phyloP scores from a whole-genome alignment of 805 yeast genomes.

The Yamadazyma kitorensis region DNA sequence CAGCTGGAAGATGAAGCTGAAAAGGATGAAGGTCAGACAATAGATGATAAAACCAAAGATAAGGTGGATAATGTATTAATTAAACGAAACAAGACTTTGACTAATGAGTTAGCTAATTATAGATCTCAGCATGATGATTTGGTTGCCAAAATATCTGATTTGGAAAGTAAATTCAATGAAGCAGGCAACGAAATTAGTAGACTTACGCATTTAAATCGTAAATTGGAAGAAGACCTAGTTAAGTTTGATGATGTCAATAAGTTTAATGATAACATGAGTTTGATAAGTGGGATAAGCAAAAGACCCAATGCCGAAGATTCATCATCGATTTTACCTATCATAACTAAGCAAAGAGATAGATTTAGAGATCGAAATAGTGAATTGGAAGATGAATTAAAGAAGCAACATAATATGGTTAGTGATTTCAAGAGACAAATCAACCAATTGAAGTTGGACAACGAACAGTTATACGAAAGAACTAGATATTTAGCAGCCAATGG shows the following conservation, averaged over 20 bases:
- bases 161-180: constrained; percentile 36
- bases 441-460: constrained; percentile 67
- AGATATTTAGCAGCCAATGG: constrained; percentile 60
- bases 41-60: constrained; percentile 17
- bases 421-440: constrained; percentile 66
- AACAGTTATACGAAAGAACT: constrained; percentile 74
- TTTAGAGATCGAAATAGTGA: constrained; percentile 81
- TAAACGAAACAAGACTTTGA: constrained; percentile 69
- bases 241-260: constrained; percentile 50
- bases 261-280: constrained; percentile 55
- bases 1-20: constrained; percentile 44
- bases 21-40: constrained; percentile 33
- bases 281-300: constrained; percentile 54
- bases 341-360: constrained; percentile 93
- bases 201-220: constrained; percentile 48
- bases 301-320: constrained; percentile 7
- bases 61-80: constrained; percentile 59
- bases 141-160: constrained; percentile 32
- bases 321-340: constrained; percentile 71
- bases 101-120: constrained; percentile 62
- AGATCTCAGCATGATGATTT: constrained; percentile 58
- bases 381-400: constrained; percentile 76
- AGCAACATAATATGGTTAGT: constrained; percentile 48
- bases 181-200: constrained; percentile 38
- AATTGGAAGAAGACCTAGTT: constrained; percentile 73